phyloP scores from a whole-genome alignment of 2,329 filamentous ascomycete genomes.

The Aplosporella prunicola region DNA sequence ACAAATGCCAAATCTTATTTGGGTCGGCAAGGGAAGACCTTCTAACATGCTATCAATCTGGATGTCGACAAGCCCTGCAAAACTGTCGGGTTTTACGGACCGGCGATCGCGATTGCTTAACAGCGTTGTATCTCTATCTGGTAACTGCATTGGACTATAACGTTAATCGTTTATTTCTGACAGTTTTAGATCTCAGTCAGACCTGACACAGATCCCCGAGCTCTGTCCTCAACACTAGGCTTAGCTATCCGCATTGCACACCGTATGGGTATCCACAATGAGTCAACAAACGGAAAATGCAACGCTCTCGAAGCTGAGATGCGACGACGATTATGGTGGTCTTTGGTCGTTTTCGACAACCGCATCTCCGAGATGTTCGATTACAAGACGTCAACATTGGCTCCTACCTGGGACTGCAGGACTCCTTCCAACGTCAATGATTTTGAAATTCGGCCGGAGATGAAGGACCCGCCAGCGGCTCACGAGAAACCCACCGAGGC shows the following conservation, averaged over 20 bases:
- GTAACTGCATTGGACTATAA: slow-evolving; percentile 27
- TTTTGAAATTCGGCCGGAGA: slow-evolving; percentile 34
- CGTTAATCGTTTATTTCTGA: slow-evolving; percentile 19
- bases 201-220: slow-evolving; percentile 35
- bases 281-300: slow-evolving; percentile 40
- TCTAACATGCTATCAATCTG: slow-evolving; percentile 49
- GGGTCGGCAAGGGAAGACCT: slow-evolving; percentile 41
- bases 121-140: slow-evolving; percentile 45
- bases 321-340: slow-evolving; percentile 46
- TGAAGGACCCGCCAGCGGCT: slow-evolving; percentile 33
- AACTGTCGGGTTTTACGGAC: slow-evolving; percentile 46
- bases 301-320: slow-evolving; percentile 48
- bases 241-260: slow-evolving; percentile 44
- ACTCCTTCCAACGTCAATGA: slow-evolving; percentile 45
- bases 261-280: slow-evolving; percentile 46
- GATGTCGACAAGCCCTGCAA: slow-evolving; percentile 51
- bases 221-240: slow-evolving; percentile 47
- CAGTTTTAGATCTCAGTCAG: slow-evolving; percentile 44
- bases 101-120: slow-evolving; percentile 47
- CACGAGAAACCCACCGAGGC: slow-evolving; percentile 44
- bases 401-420: slow-evolving; percentile 46
- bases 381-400: slow-evolving; percentile 43
- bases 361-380: slow-evolving; percentile 49
- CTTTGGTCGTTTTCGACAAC: slow-evolving; percentile 43
- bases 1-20: slow-evolving; percentile 34